These are phyloP conservation scores for Tulasnella sp. DNA, from an alignment of 768 basidiomycete genomes.

Conservation along the genomic window DNA sequence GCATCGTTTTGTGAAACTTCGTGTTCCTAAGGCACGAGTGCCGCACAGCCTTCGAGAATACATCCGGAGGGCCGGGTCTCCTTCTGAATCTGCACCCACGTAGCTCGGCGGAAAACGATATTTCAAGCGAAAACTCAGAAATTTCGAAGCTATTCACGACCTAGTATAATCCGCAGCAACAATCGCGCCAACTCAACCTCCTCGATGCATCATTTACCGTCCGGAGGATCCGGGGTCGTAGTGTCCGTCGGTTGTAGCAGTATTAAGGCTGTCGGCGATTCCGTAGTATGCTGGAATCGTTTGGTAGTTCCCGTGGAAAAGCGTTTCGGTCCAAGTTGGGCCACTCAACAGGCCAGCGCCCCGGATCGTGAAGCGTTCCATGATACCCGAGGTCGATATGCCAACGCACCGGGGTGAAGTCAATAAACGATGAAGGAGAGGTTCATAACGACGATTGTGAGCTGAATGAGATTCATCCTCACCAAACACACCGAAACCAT, in stretches of 20 bases:
- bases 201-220: no score
- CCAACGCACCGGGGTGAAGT: slow-evolving; percentile 4
- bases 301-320: slow-evolving; percentile 22
- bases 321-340: slow-evolving; percentile 37
- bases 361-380: slow-evolving; percentile 47
- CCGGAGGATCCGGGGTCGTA: neutral
- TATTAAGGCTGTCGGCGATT: neutral
- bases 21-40: neutral
- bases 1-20: neutral
- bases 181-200: neutral
- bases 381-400: slow-evolving; percentile 49
- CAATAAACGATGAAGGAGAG: neutral
- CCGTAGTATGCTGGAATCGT: slow-evolving; percentile 24
- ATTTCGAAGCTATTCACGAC: neutral
- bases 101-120: neutral
- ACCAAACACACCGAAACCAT: slow-evolving; percentile 58
- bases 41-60: neutral
- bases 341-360: slow-evolving; percentile 40
- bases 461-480: slow-evolving; percentile 35
- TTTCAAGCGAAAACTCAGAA: neutral
- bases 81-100: neutral
- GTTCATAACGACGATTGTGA: neutral
- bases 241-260: neutral
- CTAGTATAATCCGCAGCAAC: neutral
- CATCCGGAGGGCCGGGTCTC: neutral